Evolutionary conservation across 2,329 filamentous ascomycete genomes (phyloP), one percentile per base, ranked within the genome.

Genomic region (Aspergillus felis): DNA sequence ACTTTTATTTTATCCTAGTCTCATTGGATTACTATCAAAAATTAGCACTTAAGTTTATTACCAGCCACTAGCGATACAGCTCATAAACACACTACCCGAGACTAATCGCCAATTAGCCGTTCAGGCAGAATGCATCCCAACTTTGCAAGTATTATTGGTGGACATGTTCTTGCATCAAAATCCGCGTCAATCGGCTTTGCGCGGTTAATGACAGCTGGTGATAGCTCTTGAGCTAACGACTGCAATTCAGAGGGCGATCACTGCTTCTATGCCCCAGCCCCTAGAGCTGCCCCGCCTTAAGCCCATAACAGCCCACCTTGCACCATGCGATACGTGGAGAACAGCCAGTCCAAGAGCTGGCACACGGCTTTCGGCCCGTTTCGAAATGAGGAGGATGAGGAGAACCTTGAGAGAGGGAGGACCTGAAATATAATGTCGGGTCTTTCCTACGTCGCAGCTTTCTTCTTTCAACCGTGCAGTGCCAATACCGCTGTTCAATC

Each of bases 81-180:
- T 35, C 32, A 9, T 35, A 35, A 35, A 17, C 12, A 35, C 12
- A 35, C 32, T 32, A 28, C 27, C 27, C 5, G 32, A 38, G 32
- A 7, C 32, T 38, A 17, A 27, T 42, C 35, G 17, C 38, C 14
- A 27, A 47, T 56, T 57, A 57, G 4, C 56, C 56, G 28, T 55
- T 53, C 42, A 55, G 53, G 56, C 56, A 48, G 29, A 55, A 58
- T 55, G 14, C 14, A 7, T 38, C 14, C 7, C 32, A 10, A 14
- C 17, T 4, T 22, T 46, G 20, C 42, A 10, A 6, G 7, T 14
- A 10, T 46, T 8, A 46, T 46, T 46, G 42, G 42, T 46, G 42
- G 42, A 46, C 42, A 24, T 46, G 42, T 20, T 20, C 22, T 7
- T 24, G 5, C n/a, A 20, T 14, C 42, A 9, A 46, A 24, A 20